Evolutionary conservation across 176 grass and related monocot genomes (phyloP).

Genomic region (Zoysia pacifica): DNA sequence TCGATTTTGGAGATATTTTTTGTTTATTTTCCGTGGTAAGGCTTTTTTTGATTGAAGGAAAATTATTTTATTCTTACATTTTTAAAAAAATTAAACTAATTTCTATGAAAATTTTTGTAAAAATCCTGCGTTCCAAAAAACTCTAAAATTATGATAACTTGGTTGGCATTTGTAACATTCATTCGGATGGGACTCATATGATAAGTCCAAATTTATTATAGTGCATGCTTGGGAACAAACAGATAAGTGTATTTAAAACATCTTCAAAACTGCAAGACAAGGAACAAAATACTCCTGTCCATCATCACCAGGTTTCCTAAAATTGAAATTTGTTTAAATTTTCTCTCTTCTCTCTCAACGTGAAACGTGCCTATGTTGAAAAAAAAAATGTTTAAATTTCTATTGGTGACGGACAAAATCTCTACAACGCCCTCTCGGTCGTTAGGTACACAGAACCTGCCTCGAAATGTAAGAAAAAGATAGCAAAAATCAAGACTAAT

Average conservation of each 20-base stretch:
- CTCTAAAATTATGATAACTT: background rate
- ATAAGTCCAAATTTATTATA: background rate
- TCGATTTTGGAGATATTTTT: slow-evolving; percentile 22
- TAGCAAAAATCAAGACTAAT: background rate
- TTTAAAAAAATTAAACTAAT: no score
- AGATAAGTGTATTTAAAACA: no score
- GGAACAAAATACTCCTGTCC: background rate
- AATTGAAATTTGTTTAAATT: background rate
- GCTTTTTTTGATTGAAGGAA: no score
- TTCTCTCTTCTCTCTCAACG: no score
- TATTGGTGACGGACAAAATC: background rate
- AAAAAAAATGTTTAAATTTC: background rate
- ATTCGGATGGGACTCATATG: background rate
- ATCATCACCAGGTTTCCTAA: background rate
- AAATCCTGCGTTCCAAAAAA: no score
- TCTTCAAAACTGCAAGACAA: no score
- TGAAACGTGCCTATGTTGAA: no score
- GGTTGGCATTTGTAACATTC: background rate
- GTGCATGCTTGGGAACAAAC: no score
- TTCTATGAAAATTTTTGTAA: no score
- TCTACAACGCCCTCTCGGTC: background rate
- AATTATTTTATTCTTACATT: no score
- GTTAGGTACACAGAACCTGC: background rate
- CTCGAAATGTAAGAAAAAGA: background rate
- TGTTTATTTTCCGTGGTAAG: background rate